Conservation (phyloP, 495 filamentous ascomycete species). For the Apodospora peruviana region DNA sequence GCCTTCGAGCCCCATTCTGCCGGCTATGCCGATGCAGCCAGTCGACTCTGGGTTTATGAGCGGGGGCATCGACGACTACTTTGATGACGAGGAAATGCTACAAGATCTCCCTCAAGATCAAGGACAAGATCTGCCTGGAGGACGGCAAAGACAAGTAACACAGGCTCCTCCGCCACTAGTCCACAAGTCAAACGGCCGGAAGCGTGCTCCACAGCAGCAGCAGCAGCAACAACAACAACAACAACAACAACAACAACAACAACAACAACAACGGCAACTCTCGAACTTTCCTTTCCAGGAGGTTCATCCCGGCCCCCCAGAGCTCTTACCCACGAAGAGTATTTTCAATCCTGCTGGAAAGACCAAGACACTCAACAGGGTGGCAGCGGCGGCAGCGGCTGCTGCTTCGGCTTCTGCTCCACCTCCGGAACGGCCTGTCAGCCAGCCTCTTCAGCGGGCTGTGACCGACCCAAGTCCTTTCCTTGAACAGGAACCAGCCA, state of each 20-base stretch:
- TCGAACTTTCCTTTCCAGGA: slow-evolving; percentile 34
- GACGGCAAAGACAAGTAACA: slow-evolving; percentile 3
- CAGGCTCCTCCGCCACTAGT: slow-evolving; percentile 6
- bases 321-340: slow-evolving; percentile 38
- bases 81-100: slow-evolving; percentile 34
- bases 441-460: slow-evolving; percentile 16
- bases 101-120: slow-evolving; percentile 15
- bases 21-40: slow-evolving; percentile 50
- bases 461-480: slow-evolving; percentile 20
- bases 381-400: slow-evolving; percentile 1
- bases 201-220: background rate
- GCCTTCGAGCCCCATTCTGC: slow-evolving; percentile 70
- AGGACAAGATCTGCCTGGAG: slow-evolving; percentile 11
- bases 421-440: slow-evolving; percentile 9
- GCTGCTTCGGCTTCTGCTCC: no score
- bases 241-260: no score
- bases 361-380: slow-evolving; percentile 19
- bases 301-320: slow-evolving; percentile 38
- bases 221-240: no score
- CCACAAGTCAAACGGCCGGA: background rate
- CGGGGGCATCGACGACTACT: slow-evolving; percentile 56
- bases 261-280: slow-evolving; percentile 7
- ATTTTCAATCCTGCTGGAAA: slow-evolving; percentile 35
- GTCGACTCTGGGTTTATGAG: slow-evolving; percentile 81
- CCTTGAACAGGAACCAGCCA: slow-evolving; percentile 5